Evolutionary conservation across 805 yeast genomes (phyloP).

Genomic region (Vanderwaltozyma yarrowii): DNA sequence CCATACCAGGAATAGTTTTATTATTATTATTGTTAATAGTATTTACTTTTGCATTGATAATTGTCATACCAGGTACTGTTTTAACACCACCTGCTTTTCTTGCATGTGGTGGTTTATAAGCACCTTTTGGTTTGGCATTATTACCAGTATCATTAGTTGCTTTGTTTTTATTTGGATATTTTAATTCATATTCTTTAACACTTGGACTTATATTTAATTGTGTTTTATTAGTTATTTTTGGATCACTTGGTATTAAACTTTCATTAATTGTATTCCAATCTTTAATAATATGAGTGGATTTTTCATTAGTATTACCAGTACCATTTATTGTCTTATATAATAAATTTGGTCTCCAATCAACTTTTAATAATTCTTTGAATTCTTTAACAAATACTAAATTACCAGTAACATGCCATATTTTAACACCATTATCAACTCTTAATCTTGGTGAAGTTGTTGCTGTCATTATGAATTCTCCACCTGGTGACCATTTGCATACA

Average conservation of each 20-base stretch:
- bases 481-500: conserved; percentile 97
- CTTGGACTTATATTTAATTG: conserved; percentile 64
- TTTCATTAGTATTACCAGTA: too few relatives aligned
- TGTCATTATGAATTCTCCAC: conserved; percentile 84
- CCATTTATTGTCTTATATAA: neutral
- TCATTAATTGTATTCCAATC: conserved; percentile 10
- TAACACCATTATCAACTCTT: conserved; percentile 91
- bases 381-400: conserved; percentile 68
- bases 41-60: conserved; percentile 19
- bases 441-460: conserved; percentile 96
- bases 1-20: conserved; percentile 37
- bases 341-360: conserved; percentile 65
- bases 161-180: conserved; percentile 27
- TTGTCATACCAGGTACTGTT: conserved; percentile 41
- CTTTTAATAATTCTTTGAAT: conserved; percentile 68
- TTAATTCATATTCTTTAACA: conserved; percentile 45
- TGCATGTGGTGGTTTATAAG: conserved; percentile 96
- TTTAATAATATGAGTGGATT: conserved; percentile 24
- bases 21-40: conserved; percentile 19
- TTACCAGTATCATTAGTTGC: conserved; percentile 9
- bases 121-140: conserved; percentile 62
- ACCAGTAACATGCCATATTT: conserved; percentile 89
- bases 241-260: conserved; percentile 29
- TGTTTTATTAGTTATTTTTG: conserved; percentile 33
- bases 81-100: conserved; percentile 37